Percentiles rank a stretch among this genome's conserved stretches.
phyloP scores from a whole-genome alignment of 495 filamentous ascomycete species.

The Aspergillus bertholletiae region DNA sequence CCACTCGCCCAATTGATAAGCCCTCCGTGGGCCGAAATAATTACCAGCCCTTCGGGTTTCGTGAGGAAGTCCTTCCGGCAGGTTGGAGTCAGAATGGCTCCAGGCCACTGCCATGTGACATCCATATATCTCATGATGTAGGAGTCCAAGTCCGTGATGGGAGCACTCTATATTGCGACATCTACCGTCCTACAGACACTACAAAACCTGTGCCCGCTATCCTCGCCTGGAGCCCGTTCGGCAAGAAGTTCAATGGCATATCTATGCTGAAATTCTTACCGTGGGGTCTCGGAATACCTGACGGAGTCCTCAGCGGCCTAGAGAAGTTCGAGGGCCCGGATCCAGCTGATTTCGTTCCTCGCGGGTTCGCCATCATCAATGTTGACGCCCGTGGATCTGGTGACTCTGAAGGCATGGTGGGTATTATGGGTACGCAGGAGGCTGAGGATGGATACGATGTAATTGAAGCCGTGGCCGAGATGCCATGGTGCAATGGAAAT shows the following conservation, averaged over 20 bases:
- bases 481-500: conserved; percentile 43
- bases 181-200: conserved; percentile 28
- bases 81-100: conserved; percentile 21
- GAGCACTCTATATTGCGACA: conserved; percentile 28
- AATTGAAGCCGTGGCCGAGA: conserved; percentile 37
- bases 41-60: conserved; percentile 20
- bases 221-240: conserved; percentile 34
- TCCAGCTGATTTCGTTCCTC: conserved; percentile 33
- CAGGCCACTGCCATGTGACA: conserved; percentile 18
- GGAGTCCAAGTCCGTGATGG: conserved; percentile 35
- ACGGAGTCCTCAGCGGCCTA: conserved; percentile 21
- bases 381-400: conserved; percentile 40
- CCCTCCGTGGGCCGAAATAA: conserved; percentile 23
- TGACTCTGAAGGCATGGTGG: conserved; percentile 35
- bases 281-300: conserved; percentile 24
- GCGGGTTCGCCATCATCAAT: conserved; percentile 44
- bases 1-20: conserved; percentile 23
- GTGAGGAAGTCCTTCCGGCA: conserved; percentile 24
- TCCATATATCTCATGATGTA: no score
- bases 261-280: conserved; percentile 19
- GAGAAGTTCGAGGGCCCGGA: conserved; percentile 47
- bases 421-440: conserved; percentile 45
- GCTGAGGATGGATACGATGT: conserved; percentile 44
- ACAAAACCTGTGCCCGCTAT: conserved; percentile 29
- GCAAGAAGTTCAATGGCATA: conserved; percentile 32